Evolutionary conservation across 2,329 filamentous ascomycete genomes (phyloP).

Genomic region (Endothia cerciana): DNA sequence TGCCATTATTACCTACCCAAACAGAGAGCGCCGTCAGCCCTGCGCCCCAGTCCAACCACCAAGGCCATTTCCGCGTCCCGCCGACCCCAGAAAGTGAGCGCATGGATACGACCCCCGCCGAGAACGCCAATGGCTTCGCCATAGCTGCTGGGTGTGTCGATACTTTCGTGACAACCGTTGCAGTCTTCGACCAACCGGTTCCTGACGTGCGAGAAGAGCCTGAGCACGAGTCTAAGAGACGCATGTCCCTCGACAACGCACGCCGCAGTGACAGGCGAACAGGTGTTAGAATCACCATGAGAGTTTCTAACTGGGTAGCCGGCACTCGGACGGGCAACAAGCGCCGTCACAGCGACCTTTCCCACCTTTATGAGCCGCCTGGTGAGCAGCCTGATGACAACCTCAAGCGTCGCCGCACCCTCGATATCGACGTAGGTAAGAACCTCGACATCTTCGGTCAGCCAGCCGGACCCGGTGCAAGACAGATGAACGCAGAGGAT

Average conservation of each 20-base stretch:
- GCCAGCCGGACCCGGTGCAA: neutral
- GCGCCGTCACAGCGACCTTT: slow-evolving; percentile 36
- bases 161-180: neutral
- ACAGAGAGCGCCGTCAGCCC: neutral
- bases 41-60: neutral
- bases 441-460: slow-evolving; percentile 42
- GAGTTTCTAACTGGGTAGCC: slow-evolving; percentile 11
- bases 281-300: slow-evolving; percentile 24
- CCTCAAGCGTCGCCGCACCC: slow-evolving; percentile 32
- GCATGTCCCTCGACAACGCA: slow-evolving; percentile 36
- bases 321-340: slow-evolving; percentile 25
- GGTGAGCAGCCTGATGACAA: slow-evolving; percentile 8
- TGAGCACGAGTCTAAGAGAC: slow-evolving; percentile 36
- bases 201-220: slow-evolving; percentile 32
- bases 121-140: neutral
- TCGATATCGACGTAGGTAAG: slow-evolving; percentile 39
- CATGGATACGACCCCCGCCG: too few species aligned
- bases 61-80: neutral
- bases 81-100: neutral
- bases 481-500: neutral
- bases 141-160: neutral
- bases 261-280: slow-evolving; percentile 36
- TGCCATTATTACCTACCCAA: neutral
- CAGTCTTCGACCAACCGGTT: slow-evolving; percentile 37
- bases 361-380: slow-evolving; percentile 2